Evolutionary conservation across 176 grass and related monocot genomes (phyloP), one percentile per base, ranked within the genome.

Genomic region (Dactylis glomerata): DNA sequence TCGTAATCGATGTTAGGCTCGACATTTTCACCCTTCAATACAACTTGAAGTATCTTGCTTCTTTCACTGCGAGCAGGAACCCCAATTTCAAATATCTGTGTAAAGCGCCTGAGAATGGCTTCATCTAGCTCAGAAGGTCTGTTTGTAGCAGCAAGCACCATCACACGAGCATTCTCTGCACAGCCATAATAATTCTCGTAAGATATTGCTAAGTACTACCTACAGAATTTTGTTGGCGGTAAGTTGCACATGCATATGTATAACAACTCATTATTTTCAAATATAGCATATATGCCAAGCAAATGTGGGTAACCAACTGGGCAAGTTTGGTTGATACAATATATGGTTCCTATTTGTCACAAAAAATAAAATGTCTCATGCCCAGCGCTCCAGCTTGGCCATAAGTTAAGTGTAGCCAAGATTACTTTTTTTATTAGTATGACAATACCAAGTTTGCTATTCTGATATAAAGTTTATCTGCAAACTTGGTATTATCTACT

Each of bases 121-220:
- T 96, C 96, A 66, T 99, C 96, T 77, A 99, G 83, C 79, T 94
- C 96, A 20, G 91, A 92, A 75, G 96, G 96, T 27, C 96, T 91
- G 75, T 99, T 99, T 75, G 96, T 99, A 42, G 96, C 96, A 84
- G 96, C 96, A 87, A 99, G 93, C 59, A 99, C 96, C 96, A 96
- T 99, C 84, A 99, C 96, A 65, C 90, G 89, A 49, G 96, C 96
- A 91, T 96, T 88, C 74, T 92, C 96, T 99, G 64, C 46, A 95
- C 36, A 87, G 3, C 6, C 32, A 80, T 51, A 80, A 37, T 74
- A 15, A 66, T 34, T 38, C 37, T 16, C 14, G 51, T 79, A 30
- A 74, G 40, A 64, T 37, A 78, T 37, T 57, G 11, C 27, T 67
- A 8, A 14, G 37, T 65, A 67, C 12, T 61, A 54, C 12, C 13